Evolutionary conservation across 2,329 filamentous ascomycete genomes (phyloP).

Genomic region (Plenodomus biglobosus): DNA sequence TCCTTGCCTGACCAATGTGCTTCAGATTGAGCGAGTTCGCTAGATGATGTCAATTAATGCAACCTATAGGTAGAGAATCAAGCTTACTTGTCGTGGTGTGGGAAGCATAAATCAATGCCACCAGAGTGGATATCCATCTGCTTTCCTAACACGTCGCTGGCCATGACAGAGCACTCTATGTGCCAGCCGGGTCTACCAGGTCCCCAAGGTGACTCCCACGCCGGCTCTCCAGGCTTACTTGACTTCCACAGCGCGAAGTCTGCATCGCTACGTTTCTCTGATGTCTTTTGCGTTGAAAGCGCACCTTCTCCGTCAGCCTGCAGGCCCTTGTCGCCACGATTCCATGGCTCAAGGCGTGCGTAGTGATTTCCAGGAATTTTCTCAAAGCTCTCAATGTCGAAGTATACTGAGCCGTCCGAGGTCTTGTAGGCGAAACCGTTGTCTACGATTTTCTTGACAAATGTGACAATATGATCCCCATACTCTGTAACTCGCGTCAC

Average conservation of each 20-base stretch:
- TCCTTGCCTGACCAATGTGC: constrained; percentile 66
- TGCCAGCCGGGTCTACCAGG: constrained; percentile 91
- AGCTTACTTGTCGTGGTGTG: constrained; percentile 67
- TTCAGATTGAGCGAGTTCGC: constrained; percentile 82
- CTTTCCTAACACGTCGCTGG: constrained; percentile 79
- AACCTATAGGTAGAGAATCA: not conserved
- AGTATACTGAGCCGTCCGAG: constrained; percentile 84
- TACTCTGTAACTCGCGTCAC: constrained; percentile 93
- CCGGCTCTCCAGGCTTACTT: constrained; percentile 87
- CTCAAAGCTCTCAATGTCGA: constrained; percentile 87
- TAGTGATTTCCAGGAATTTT: constrained; percentile 76
- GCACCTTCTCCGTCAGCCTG: constrained; percentile 90
- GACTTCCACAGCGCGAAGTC: constrained; percentile 96
- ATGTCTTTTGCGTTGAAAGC: constrained; percentile 57
- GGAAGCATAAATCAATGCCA: constrained; percentile 85
- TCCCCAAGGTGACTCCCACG: constrained; percentile 87
- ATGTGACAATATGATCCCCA: constrained; percentile 80
- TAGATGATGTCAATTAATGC: constrained; percentile 5
- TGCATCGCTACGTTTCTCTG: constrained; percentile 71
- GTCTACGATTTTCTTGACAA: constrained; percentile 77
- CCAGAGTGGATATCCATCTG: constrained; percentile 92
- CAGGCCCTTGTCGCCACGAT: constrained; percentile 77
- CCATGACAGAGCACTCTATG: constrained; percentile 97
- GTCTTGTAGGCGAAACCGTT: constrained; percentile 83
- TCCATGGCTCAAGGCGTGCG: constrained; percentile 81